Conservation (phyloP, 108 stramenopile species). For the Aurantiochytrium sp. region DNA sequence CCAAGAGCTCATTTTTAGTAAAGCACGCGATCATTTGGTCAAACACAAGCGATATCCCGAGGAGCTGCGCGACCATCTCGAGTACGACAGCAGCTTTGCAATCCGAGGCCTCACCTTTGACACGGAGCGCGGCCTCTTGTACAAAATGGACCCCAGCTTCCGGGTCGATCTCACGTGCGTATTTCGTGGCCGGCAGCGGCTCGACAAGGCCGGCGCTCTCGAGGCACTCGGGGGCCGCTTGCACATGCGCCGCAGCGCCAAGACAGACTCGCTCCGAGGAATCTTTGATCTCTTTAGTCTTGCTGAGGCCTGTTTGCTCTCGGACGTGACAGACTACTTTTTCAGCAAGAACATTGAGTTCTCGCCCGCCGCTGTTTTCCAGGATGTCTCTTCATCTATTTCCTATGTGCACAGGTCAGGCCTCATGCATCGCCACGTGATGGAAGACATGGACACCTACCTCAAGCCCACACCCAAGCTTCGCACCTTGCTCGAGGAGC, state of each 20-base stretch:
- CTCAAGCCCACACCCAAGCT: conserved; percentile 66
- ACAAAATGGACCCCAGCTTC: conserved; percentile 85
- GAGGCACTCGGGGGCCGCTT: conserved; percentile 75
- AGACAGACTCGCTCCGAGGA: conserved; percentile 67
- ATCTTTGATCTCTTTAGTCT: conserved; percentile 87
- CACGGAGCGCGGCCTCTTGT: conserved; percentile 81
- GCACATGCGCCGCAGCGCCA: conserved; percentile 59
- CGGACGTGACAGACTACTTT: conserved; percentile 87
- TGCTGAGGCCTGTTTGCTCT: conserved; percentile 90
- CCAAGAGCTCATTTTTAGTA: conserved; percentile 76
- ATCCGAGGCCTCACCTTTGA: conserved; percentile 91
- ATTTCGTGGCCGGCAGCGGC: conserved; percentile 61
- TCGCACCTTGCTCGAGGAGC: conserved; percentile 55
- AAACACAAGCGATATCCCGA: conserved; percentile 70
- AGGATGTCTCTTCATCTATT: conserved; percentile 76
- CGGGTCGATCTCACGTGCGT: conserved; percentile 84
- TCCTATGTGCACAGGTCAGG: conserved; percentile 79
- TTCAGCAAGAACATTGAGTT: conserved; percentile 65
- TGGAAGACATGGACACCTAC: conserved; percentile 63
- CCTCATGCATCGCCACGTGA: conserved; percentile 80
- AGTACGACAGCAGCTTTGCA: conserved; percentile 72
- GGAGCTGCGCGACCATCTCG: conserved; percentile 61
- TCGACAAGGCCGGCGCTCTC: conserved; percentile 56
- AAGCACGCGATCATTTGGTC: conserved; percentile 76
- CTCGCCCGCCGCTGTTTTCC: conserved; percentile 63